Percentiles rank a stretch among this genome's conserved stretches.
Evolutionary conservation across 2,329 filamentous ascomycete genomes (phyloP).

Genomic region (Coleophoma eucalyptorum): DNA sequence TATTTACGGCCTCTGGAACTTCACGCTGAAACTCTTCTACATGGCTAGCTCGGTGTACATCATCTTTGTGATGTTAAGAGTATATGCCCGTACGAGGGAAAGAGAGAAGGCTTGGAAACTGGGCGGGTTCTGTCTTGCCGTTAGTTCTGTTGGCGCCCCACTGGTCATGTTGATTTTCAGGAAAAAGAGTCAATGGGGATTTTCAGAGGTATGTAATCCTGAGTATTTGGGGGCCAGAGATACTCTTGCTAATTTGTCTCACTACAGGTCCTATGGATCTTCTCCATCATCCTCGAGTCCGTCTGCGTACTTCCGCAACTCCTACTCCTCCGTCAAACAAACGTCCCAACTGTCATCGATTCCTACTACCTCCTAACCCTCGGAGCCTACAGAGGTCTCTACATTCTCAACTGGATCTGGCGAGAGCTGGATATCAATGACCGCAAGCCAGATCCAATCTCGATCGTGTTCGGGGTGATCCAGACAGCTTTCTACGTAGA

Average conservation of each 20-base stretch:
- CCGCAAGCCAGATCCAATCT: slow-evolving; percentile 64
- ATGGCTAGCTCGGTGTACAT: slow-evolving; percentile 82
- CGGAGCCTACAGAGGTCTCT: slow-evolving; percentile 83
- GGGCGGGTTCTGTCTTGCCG: slow-evolving; percentile 64
- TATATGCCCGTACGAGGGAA: slow-evolving; percentile 85
- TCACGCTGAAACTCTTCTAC: slow-evolving; percentile 86
- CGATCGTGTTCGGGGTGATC: slow-evolving; percentile 80
- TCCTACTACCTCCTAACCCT: slow-evolving; percentile 91
- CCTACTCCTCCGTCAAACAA: slow-evolving; percentile 88
- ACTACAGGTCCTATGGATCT: slow-evolving; percentile 74
- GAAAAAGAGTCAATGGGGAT: slow-evolving; percentile 37
- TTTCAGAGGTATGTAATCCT: slow-evolving; percentile 38
- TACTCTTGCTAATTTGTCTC: slow-evolving; percentile 14
- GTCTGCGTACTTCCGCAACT: slow-evolving; percentile 89
- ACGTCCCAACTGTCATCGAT: slow-evolving; percentile 90
- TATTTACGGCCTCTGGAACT: slow-evolving; percentile 59
- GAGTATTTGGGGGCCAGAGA: not conserved
- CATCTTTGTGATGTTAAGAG: slow-evolving; percentile 79
- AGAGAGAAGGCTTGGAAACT: slow-evolving; percentile 92
- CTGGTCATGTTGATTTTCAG: slow-evolving; percentile 69
- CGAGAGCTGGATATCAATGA: slow-evolving; percentile 58
- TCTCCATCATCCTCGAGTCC: slow-evolving; percentile 89
- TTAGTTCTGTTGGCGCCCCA: slow-evolving; percentile 65
- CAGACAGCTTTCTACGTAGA: slow-evolving; percentile 90
- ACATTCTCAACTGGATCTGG: slow-evolving; percentile 88